These are phyloP conservation scores for Tephrocybe sp. DNA, from an alignment of 768 basidiomycete species.

Conservation along the genomic window DNA sequence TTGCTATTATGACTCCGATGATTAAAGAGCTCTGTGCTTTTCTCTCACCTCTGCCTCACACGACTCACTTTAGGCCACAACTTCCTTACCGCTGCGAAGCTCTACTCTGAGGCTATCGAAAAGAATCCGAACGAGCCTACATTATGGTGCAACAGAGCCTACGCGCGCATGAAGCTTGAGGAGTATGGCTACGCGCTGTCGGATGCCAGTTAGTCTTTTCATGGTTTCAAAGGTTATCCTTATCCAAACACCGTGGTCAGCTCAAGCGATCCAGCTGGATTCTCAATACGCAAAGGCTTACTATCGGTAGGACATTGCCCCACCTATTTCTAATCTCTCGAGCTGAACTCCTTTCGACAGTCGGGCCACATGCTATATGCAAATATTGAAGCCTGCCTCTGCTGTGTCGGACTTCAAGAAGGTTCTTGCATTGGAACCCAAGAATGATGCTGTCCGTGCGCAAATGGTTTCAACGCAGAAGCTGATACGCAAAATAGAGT, in stretches of 20 bases:
- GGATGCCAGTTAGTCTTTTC: slow-evolving; percentile 72
- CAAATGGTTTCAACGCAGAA: slow-evolving; percentile 91
- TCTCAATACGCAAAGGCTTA: slow-evolving; percentile 89
- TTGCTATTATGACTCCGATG: slow-evolving; percentile 3
- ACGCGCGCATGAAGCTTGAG: slow-evolving; percentile 89
- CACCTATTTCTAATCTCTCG: background rate
- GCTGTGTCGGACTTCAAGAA: slow-evolving; percentile 89
- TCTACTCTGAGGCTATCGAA: slow-evolving; percentile 85
- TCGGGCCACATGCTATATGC: slow-evolving; percentile 87
- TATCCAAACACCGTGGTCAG: slow-evolving; percentile 33
- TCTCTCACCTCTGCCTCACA: slow-evolving; percentile 1
- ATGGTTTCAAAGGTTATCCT: slow-evolving; percentile 1
- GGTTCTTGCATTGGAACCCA: slow-evolving; percentile 79
- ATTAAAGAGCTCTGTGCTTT: background rate
- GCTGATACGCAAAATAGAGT: slow-evolving; percentile 83
- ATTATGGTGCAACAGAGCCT: slow-evolving; percentile 93
- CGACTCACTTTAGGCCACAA: slow-evolving; percentile 50
- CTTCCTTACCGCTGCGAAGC: slow-evolving; percentile 68
- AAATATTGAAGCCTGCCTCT: slow-evolving; percentile 82
- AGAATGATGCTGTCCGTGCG: slow-evolving; percentile 73
- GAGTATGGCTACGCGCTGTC: slow-evolving; percentile 88
- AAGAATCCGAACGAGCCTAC: slow-evolving; percentile 87
- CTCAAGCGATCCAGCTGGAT: slow-evolving; percentile 84
- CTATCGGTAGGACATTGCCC: slow-evolving; percentile 51
- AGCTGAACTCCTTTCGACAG: slow-evolving; percentile 30